phyloP scores from a whole-genome alignment of 169 alveolate species.

The Cyclospora cayetanensis region DNA sequence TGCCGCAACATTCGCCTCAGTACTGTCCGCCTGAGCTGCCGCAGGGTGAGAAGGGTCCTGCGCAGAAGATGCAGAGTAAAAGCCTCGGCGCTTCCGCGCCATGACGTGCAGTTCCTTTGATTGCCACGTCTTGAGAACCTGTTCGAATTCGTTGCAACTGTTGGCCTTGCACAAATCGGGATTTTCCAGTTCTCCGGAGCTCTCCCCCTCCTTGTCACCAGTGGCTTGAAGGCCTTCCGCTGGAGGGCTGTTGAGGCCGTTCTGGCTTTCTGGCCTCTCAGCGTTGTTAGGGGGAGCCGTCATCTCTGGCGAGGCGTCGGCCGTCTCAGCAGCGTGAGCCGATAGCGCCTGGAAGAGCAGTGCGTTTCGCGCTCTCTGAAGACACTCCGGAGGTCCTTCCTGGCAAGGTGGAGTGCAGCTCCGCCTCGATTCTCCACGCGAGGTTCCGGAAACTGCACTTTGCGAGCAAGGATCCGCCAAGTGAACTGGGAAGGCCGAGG shows the following conservation, averaged over 20 bases:
- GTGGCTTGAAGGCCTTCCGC: neutral
- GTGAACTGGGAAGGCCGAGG: no score
- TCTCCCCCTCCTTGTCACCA: neutral
- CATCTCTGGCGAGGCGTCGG: neutral
- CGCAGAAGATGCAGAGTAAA: no score
- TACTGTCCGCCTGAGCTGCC: no score
- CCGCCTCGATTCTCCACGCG: no score
- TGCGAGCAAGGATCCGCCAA: no score
- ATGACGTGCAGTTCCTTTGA: slow-evolving; percentile 10
- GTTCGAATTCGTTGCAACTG: neutral
- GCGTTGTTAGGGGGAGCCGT: neutral
- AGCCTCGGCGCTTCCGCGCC: no score
- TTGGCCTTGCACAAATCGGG: neutral
- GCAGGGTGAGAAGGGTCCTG: no score
- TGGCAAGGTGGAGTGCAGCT: no score
- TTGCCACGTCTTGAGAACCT: neutral
- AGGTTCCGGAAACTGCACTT: no score
- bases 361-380: no score
- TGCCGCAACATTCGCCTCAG: no score
- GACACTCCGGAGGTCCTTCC: no score
- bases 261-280: neutral
- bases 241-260: neutral
- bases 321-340: slow-evolving; percentile 1
- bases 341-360: neutral
- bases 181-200: neutral